Base-by-base conservation (phyloP, 164 flowering plant species). In the Cinnamomum chago region DNA sequence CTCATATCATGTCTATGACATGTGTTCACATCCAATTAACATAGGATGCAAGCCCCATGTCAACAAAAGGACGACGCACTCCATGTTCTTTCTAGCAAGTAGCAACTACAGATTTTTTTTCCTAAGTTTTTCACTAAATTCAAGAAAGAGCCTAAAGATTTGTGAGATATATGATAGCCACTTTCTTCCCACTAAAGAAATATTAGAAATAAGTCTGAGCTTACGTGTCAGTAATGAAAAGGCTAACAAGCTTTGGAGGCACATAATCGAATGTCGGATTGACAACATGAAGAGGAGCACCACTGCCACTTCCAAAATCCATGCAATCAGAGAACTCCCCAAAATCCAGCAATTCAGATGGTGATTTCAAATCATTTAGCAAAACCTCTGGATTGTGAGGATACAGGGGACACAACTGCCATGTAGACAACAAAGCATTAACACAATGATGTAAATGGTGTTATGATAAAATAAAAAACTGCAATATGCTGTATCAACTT, bases 191-290 rank as follows among this genome's bases (percentile, higher is more conserved):
- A 10, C 2, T 5, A 52, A 30, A 28, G 40, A 12, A 13, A 68
- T 10, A 67, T 52, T 55, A 50, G 20, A 72, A 62, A 62, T 27
- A 65, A 50, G 7, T 20, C 22, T 58, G 18, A 27, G n/a, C 99
- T 91, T 89, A 96, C 98, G 94, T 90, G 85, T 96, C 99, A 47
- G 98, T 96, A 62, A 96, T 94, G 73, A 96, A 96, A 52, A 96
- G 85, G 79, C 91, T 96, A 79, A 96, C 99, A 81, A 96, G 97
- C 81, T 92, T 88, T 70, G 99, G 99, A 33, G 99, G 99, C 68
- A 96, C 97, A 79, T 92, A 96, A 80, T 96, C 98, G 83, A 96
- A 96, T 60, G 97, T 83, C 73, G 99, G 99, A 79, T 96, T 96
- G 80, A 96, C 94, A 68, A 94, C 95, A 82, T 91, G 97, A 80